These are phyloP conservation scores for Lecanoromycetidae sp. DNA, from an alignment of 2,329 filamentous ascomycete species.

Conservation along the genomic window DNA sequence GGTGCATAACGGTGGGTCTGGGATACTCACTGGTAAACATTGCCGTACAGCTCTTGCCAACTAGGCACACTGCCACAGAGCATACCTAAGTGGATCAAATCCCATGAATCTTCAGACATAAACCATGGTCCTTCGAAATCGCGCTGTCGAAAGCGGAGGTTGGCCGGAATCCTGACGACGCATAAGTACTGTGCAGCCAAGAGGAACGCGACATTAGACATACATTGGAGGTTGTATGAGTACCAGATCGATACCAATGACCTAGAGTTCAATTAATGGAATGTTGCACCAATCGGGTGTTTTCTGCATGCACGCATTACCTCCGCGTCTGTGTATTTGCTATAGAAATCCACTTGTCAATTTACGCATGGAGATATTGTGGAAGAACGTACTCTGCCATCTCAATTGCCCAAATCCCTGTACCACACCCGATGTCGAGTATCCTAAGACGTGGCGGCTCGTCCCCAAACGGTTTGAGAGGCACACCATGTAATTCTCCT, in stretches of 20 bases:
- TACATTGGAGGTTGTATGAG: slow-evolving; percentile 48
- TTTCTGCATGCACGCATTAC: slow-evolving; percentile 1
- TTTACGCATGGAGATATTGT: background rate
- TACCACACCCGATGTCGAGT: slow-evolving; percentile 43
- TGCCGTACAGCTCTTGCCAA: slow-evolving; percentile 64
- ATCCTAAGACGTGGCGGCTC: slow-evolving; percentile 27
- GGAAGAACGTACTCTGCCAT: slow-evolving; percentile 57
- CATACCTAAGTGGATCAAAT: slow-evolving; percentile 74
- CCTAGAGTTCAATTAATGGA: slow-evolving; percentile 21
- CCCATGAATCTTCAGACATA: slow-evolving; percentile 55
- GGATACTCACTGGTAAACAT: slow-evolving; percentile 55
- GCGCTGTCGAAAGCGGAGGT: slow-evolving; percentile 55
- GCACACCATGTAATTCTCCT: slow-evolving; percentile 36
- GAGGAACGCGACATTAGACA: slow-evolving; percentile 18
- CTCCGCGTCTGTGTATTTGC: slow-evolving; percentile 44
- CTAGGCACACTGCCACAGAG: slow-evolving; percentile 58
- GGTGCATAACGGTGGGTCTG: too few species aligned
- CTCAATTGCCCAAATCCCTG: slow-evolving; percentile 79
- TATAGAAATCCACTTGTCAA: slow-evolving; percentile 19
- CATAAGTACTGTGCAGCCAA: slow-evolving; percentile 10
- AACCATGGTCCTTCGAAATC: slow-evolving; percentile 72
- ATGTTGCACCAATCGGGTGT: background rate
- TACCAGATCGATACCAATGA: slow-evolving; percentile 50
- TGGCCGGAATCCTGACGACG: slow-evolving; percentile 52
- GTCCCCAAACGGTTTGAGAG: slow-evolving; percentile 26